A percentile compares a stretch with the other conserved stretches of the same genome.
phyloP scores from a whole-genome alignment of 352 stramenopile species.

The Phytophthora hybrid region DNA sequence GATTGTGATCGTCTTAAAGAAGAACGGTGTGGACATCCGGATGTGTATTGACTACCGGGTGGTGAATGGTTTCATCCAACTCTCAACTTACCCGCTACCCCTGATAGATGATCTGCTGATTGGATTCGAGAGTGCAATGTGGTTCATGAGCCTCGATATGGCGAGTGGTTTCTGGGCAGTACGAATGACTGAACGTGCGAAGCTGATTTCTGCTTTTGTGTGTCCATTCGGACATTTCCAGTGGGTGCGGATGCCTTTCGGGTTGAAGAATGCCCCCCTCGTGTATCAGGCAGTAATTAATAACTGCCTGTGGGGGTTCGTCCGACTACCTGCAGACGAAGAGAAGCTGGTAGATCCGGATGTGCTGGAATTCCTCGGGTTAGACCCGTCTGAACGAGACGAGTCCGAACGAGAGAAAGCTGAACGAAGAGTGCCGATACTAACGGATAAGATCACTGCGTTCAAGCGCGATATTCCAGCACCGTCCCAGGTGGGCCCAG shows the following conservation, averaged over 20 bases:
- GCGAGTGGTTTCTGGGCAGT: constrained; percentile 4
- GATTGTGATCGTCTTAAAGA: constrained; percentile 1
- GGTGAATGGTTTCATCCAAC: constrained; percentile 1
- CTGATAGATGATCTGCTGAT: constrained; percentile 9
- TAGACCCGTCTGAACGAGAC: background rate
- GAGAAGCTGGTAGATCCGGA: background rate
- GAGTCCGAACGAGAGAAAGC: background rate
- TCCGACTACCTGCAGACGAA: background rate
- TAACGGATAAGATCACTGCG: background rate
- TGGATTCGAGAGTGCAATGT: background rate
- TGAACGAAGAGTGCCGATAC: background rate
- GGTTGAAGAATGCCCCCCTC: background rate
- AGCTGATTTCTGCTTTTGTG: constrained; percentile 1
- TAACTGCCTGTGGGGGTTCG: constrained; percentile 7
- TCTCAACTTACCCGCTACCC: constrained; percentile 1
- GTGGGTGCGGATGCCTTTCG: constrained; percentile 8
- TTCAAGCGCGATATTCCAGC: background rate
- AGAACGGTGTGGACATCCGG: constrained; percentile 7
- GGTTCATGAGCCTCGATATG: constrained; percentile 9
- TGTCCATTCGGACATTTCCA: constrained; percentile 9
- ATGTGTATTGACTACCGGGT: constrained; percentile 13
- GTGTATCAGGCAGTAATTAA: constrained; percentile 1
- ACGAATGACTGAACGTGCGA: background rate
- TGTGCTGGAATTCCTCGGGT: background rate
- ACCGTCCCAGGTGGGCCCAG: background rate